A percentile compares a stretch with the other conserved stretches of the same genome.
Conservation (phyloP, 2,329 filamentous ascomycete species). For the Fusarium bactridioides region DNA sequence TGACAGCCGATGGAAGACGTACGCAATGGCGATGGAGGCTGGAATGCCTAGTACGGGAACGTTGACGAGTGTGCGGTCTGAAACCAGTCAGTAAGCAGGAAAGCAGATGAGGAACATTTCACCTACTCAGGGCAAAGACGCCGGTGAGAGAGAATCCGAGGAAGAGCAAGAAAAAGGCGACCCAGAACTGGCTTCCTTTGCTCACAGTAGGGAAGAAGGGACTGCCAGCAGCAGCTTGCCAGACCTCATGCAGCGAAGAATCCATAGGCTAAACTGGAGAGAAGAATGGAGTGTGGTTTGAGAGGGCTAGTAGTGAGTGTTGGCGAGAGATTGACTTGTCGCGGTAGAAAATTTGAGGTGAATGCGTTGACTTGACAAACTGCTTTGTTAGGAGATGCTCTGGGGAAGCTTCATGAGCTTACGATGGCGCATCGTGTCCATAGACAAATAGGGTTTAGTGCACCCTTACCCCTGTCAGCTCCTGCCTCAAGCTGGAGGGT, state of each 20-base stretch:
- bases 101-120: background rate
- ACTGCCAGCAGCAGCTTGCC: conserved; percentile 89
- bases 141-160: conserved; percentile 77
- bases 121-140: conserved; percentile 85
- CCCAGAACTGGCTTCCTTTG: conserved; percentile 84
- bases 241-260: conserved; percentile 86
- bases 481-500: background rate
- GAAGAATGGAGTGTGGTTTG: background rate
- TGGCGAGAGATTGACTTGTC: background rate
- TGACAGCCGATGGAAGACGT: conserved; percentile 50
- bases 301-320: background rate
- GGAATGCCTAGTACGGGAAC: conserved; percentile 82
- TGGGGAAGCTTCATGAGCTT: conserved; percentile 42
- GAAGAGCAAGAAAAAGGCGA: conserved; percentile 79
- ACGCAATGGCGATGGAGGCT: conserved; percentile 90
- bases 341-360: conserved; percentile 5
- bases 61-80: conserved; percentile 83
- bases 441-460: conserved; percentile 46
- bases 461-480: background rate
- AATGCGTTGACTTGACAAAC: conserved; percentile 4
- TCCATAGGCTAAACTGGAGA: conserved; percentile 64
- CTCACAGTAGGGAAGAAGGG: conserved; percentile 82
- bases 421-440: conserved; percentile 48
- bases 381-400: conserved; percentile 33
- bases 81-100: conserved; percentile 27